These are phyloP conservation scores for Aspergillus diversus DNA, from an alignment of 495 filamentous ascomycete species.

Conservation along the genomic window DNA sequence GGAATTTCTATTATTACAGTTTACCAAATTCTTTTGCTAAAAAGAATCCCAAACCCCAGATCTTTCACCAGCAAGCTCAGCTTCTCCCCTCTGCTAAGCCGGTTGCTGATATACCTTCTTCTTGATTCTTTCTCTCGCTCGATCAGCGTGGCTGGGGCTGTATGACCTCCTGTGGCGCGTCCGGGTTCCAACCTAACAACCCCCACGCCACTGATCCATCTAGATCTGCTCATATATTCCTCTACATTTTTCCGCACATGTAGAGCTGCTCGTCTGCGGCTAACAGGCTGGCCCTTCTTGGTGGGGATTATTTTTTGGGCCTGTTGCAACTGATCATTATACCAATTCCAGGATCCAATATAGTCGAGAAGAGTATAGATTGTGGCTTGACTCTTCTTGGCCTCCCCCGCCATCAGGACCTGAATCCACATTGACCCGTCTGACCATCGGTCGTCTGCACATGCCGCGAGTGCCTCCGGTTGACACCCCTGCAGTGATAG, in stretches of 20 bases:
- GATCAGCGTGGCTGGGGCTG: neutral
- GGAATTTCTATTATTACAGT: slow-evolving; percentile 1
- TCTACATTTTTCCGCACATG: neutral
- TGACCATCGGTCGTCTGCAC: neutral
- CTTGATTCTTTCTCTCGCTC: neutral
- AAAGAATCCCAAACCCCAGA: slow-evolving; percentile 11
- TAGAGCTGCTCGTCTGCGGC: neutral
- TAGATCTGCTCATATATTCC: too few species aligned
- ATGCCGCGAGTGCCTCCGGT: slow-evolving; percentile 6
- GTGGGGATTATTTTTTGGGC: neutral
- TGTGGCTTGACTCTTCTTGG: neutral
- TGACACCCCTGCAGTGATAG: neutral
- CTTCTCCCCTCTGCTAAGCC: slow-evolving; percentile 11
- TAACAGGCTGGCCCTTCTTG: neutral
- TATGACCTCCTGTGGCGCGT: too few species aligned
- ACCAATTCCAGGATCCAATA: neutral
- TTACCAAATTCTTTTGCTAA: slow-evolving; percentile 9
- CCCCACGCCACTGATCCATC: too few species aligned
- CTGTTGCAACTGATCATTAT: neutral
- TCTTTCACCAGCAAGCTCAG: slow-evolving; percentile 5
- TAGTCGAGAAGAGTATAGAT: neutral
- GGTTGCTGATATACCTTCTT: slow-evolving; percentile 5
- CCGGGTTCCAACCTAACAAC: too few species aligned
- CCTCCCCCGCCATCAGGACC: neutral
- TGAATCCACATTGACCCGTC: neutral